Evolutionary conservation across 805 yeast genomes (phyloP).

Genomic region (Spencermartinsiella europaea): DNA sequence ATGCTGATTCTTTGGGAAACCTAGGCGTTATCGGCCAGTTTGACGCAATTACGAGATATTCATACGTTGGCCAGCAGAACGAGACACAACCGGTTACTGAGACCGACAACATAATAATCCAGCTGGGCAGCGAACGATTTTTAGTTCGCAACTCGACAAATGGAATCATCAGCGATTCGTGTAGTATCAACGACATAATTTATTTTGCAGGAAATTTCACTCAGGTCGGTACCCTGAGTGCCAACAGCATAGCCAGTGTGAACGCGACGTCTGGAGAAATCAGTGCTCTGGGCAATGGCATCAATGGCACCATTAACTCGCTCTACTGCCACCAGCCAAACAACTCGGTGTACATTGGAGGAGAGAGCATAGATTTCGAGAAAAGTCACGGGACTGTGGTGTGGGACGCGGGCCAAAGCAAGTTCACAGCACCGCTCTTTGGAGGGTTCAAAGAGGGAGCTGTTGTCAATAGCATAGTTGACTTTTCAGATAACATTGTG

Average conservation of each 20-base stretch:
- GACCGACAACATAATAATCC: slow-evolving; percentile 18
- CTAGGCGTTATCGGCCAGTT: slow-evolving; percentile 36
- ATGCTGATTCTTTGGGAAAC: slow-evolving; percentile 24
- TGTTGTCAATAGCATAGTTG: slow-evolving; percentile 54
- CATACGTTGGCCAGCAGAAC: slow-evolving; percentile 35
- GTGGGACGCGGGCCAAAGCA: slow-evolving; percentile 47
- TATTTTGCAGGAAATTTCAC: slow-evolving; percentile 31
- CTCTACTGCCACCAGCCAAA: slow-evolving; percentile 45
- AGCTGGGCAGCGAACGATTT: slow-evolving; percentile 21
- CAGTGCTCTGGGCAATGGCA: slow-evolving; percentile 18
- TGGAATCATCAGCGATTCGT: slow-evolving; percentile 19
- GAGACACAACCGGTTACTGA: slow-evolving; percentile 21
- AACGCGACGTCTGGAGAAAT: slow-evolving; percentile 24
- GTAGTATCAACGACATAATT: slow-evolving; percentile 22
- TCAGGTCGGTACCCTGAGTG: slow-evolving; percentile 15
- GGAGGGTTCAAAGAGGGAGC: slow-evolving; percentile 67
- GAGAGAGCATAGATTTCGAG: slow-evolving; percentile 53
- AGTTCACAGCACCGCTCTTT: slow-evolving; percentile 54
- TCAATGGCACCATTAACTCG: slow-evolving; percentile 39
- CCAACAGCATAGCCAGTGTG: slow-evolving; percentile 25
- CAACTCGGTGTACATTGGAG: slow-evolving; percentile 69
- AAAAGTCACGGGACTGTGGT: slow-evolving; percentile 53
- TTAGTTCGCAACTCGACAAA: slow-evolving; percentile 14
- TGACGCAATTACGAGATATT: slow-evolving; percentile 34
- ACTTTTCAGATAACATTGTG: slow-evolving; percentile 45